phyloP scores from a whole-genome alignment of 768 basidiomycete species.

The Lentinula guzmanii region DNA sequence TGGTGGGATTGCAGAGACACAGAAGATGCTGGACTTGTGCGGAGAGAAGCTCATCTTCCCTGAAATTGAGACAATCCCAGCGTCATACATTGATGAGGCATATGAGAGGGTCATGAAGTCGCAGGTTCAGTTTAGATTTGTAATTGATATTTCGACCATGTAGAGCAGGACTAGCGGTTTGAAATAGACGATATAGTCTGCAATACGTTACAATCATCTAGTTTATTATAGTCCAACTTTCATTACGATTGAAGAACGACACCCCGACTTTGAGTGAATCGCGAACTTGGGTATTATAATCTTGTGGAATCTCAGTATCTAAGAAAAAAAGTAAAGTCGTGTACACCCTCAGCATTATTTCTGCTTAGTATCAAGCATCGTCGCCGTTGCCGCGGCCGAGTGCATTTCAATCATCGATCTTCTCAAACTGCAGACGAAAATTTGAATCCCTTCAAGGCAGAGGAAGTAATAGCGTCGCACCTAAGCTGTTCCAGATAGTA shows the following conservation, averaged over 20 bases:
- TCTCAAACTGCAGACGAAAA: background rate
- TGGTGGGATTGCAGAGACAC: slow-evolving; percentile 1
- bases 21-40: background rate
- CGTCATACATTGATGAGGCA: slow-evolving; percentile 1
- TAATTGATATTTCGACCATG: slow-evolving; percentile 3
- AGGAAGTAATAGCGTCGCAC: slow-evolving; percentile 13
- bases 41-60: slow-evolving; percentile 1
- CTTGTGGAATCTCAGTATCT: too few relatives aligned
- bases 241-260: too few relatives aligned
- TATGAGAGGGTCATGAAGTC: slow-evolving; percentile 6
- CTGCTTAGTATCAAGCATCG: background rate
- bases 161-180: background rate
- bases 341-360: background rate
- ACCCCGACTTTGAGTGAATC: too few relatives aligned
- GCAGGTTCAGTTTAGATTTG: slow-evolving; percentile 4
- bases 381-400: background rate
- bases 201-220: too few relatives aligned
- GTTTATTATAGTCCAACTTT: too few relatives aligned
- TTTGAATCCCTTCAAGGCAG: background rate
- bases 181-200: too few relatives aligned
- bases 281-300: too few relatives aligned
- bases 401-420: slow-evolving; percentile 5
- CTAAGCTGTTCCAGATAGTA: slow-evolving; percentile 45
- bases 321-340: too few relatives aligned
- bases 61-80: background rate